Conservation (phyloP, 352 stramenopile genomes). For the Phytophthora multivora region DNA sequence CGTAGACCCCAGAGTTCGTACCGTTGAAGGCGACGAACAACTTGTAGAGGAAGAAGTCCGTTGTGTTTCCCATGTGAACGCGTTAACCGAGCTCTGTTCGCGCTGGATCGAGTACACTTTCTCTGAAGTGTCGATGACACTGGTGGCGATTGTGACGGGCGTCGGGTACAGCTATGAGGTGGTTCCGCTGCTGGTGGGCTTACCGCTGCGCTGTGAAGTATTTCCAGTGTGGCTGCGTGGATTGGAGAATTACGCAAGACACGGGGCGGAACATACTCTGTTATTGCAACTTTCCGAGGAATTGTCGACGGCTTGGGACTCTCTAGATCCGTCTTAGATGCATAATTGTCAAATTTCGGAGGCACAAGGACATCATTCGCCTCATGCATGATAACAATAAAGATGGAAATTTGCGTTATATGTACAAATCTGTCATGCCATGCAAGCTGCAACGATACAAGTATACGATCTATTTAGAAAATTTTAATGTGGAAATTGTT, state of each 20-base stretch:
- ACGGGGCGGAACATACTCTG: neutral
- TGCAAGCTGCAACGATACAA: too few relatives aligned
- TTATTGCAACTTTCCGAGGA: neutral
- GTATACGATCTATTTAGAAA: too few relatives aligned
- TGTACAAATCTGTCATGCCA: too few relatives aligned
- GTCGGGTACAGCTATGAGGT: slow-evolving; percentile 18
- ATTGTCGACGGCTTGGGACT: neutral
- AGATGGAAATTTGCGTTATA: too few relatives aligned
- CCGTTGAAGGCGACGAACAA: neutral
- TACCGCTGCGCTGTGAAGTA: slow-evolving; percentile 6
- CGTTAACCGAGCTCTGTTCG: slow-evolving; percentile 4
- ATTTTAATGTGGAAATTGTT: too few relatives aligned
- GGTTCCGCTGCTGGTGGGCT: slow-evolving; percentile 16
- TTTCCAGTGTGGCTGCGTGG: slow-evolving; percentile 1
- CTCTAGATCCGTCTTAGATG: too few relatives aligned
- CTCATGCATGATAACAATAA: too few relatives aligned
- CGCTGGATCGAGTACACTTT: slow-evolving; percentile 1
- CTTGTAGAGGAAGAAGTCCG: neutral
- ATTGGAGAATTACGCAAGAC: neutral
- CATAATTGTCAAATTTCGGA: too few relatives aligned
- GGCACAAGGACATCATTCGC: too few relatives aligned
- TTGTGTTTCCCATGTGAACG: neutral
- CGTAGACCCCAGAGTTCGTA: neutral
- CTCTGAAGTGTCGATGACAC: neutral
- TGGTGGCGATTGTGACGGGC: slow-evolving; percentile 4